Percentiles rank a stretch among this genome's conserved stretches.
phyloP scores from a whole-genome alignment of 1,284 basidiomycete genomes.

The Pterula multifida region DNA sequence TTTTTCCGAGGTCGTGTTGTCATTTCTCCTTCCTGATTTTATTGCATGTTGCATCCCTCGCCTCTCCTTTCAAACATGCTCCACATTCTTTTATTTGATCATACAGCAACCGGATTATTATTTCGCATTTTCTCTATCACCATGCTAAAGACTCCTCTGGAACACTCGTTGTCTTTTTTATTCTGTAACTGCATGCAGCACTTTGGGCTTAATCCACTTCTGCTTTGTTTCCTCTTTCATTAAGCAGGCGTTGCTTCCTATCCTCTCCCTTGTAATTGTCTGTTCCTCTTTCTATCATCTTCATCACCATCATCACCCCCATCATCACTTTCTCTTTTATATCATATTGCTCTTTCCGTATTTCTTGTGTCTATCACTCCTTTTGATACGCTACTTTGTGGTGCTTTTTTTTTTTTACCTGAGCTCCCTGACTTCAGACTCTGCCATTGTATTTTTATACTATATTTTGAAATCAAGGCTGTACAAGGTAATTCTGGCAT shows the following conservation, averaged over 20 bases:
- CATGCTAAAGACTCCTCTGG: neutral
- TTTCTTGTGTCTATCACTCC: slow-evolving; percentile 22
- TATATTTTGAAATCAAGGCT: neutral
- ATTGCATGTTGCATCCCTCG: slow-evolving; percentile 11
- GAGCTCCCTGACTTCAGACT: neutral
- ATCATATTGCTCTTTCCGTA: slow-evolving; percentile 28
- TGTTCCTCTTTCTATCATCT: slow-evolving; percentile 9
- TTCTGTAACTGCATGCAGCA: neutral
- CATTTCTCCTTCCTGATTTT: slow-evolving; percentile 11
- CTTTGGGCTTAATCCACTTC: neutral
- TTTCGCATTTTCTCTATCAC: slow-evolving; percentile 9
- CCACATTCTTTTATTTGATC: slow-evolving; percentile 17
- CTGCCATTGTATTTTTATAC: slow-evolving; percentile 1
- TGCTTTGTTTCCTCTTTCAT: neutral
- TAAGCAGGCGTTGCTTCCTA: slow-evolving; percentile 14
- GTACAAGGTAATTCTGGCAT: neutral
- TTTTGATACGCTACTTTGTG: neutral
- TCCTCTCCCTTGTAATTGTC: slow-evolving; percentile 10
- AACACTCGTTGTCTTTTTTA: neutral
- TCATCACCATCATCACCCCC: no score
- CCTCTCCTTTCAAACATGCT: slow-evolving; percentile 13
- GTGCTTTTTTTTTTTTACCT: neutral
- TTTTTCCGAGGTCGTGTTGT: slow-evolving; percentile 12
- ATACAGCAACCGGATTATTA: slow-evolving; percentile 14
- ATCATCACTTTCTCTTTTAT: slow-evolving; percentile 13